A percentile compares a stretch with the other conserved stretches of the same genome.
These are phyloP conservation scores for Leccinum sublutescens DNA, from an alignment of 768 basidiomycete genomes.

Conservation along the genomic window DNA sequence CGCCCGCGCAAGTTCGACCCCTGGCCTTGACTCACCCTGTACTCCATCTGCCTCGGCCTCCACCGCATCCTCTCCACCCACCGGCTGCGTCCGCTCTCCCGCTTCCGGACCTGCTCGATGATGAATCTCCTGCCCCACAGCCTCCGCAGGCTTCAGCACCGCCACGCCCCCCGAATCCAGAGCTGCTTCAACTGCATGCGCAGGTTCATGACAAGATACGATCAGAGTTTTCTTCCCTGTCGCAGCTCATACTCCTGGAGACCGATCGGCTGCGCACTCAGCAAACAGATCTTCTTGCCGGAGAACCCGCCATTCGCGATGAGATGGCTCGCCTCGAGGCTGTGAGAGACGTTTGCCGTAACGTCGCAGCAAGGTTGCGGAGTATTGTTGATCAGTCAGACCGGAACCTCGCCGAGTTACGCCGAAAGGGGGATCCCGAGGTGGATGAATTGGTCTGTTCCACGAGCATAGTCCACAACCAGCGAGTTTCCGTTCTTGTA, in stretches of 20 bases:
- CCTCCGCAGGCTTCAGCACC: constrained; percentile 45
- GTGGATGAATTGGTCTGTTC: constrained; percentile 97
- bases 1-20: constrained; percentile 21
- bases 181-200: constrained; percentile 76
- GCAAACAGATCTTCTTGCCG: constrained; percentile 80
- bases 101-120: constrained; percentile 63
- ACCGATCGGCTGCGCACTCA: constrained; percentile 76
- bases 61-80: constrained; percentile 22
- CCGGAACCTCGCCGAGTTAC: constrained; percentile 71
- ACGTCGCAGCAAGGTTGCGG: constrained; percentile 67
- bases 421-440: constrained; percentile 82
- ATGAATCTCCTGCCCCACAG: constrained; percentile 41
- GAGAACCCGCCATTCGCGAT: constrained; percentile 92
- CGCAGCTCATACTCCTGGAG: constrained; percentile 61
- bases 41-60: constrained; percentile 22
- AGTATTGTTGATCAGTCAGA: constrained; percentile 67
- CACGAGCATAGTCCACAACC: constrained; percentile 94
- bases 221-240: constrained; percentile 68
- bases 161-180: constrained; percentile 86
- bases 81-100: constrained; percentile 14
- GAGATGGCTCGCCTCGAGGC: constrained; percentile 95
- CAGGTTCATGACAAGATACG: constrained; percentile 74
- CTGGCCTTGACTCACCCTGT: constrained; percentile 26
- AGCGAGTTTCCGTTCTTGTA: constrained; percentile 47
- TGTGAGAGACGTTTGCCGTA: constrained; percentile 85